Percentiles rank a stretch among this genome's conserved stretches.
Evolutionary conservation across 2,329 filamentous ascomycete genomes (phyloP).

Genomic region (Colletotrichum brevisporum): DNA sequence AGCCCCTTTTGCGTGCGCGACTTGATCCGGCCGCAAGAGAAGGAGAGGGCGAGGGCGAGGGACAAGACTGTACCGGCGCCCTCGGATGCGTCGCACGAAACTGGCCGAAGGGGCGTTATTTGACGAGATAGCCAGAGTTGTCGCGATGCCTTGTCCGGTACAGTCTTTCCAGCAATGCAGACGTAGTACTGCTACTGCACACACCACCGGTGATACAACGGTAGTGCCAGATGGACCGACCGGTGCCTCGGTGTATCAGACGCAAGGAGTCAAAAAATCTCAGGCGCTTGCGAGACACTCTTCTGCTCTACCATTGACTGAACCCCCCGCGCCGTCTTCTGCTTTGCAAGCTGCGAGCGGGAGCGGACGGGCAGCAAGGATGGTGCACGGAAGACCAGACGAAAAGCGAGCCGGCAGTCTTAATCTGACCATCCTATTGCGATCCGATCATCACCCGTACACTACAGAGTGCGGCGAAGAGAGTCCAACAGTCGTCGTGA

Average conservation of each 20-base stretch:
- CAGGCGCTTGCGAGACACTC: neutral
- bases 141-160: neutral
- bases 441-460: neutral
- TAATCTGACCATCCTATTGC: neutral
- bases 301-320: neutral
- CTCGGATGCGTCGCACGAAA: conserved; percentile 16
- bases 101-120: conserved; percentile 13
- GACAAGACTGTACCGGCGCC: neutral
- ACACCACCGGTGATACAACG: conserved; percentile 29
- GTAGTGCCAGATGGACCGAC: conserved; percentile 35
- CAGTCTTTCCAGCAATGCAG: no score
- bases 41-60: no score
- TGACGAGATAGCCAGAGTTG: conserved; percentile 1
- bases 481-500: no score
- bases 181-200: neutral
- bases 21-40: neutral
- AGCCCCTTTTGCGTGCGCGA: neutral
- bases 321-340: neutral
- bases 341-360: conserved; percentile 1
- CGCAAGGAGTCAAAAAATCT: conserved; percentile 1
- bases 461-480: no score
- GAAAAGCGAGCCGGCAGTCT: neutral
- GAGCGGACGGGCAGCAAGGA: conserved; percentile 20
- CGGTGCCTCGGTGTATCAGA: conserved; percentile 32
- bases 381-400: conserved; percentile 6